Conservation (phyloP, 1,139 yeast genomes). For the Lodderomyces theae region DNA sequence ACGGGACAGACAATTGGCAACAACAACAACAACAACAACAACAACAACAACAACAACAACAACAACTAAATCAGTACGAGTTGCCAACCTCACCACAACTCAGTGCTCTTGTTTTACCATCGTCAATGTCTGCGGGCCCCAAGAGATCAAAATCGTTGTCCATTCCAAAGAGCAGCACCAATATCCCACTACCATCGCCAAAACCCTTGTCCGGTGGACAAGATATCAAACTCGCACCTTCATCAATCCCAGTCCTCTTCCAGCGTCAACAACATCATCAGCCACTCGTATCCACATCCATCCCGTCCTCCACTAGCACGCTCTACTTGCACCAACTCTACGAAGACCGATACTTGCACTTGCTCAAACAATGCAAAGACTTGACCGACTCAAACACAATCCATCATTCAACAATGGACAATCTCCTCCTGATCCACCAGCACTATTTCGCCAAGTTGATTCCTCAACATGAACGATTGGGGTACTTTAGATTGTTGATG, state of each 20-base stretch:
- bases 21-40: neutral
- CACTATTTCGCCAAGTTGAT: constrained; percentile 7
- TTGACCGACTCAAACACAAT: constrained; percentile 10
- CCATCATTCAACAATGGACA: constrained; percentile 2
- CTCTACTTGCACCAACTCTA: constrained; percentile 10
- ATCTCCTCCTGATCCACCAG: constrained; percentile 6
- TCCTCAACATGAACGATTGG: constrained; percentile 7
- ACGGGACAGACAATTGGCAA: too few relatives aligned
- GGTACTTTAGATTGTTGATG: constrained; percentile 7
- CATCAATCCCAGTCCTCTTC: neutral
- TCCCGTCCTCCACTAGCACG: neutral
- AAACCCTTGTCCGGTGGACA: neutral
- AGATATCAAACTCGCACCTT: too few relatives aligned
- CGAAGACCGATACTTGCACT: constrained; percentile 10
- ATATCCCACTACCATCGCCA: neutral
- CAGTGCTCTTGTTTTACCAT: neutral
- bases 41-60: too few relatives aligned
- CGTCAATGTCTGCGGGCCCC: neutral
- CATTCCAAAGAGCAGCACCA: neutral
- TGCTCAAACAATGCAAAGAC: constrained; percentile 8
- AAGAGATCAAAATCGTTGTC: constrained; percentile 1
- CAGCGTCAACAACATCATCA: neutral
- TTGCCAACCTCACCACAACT: neutral
- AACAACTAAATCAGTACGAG: too few relatives aligned
- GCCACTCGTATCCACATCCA: too few relatives aligned